These are phyloP conservation scores for Saturnispora diversa DNA, from an alignment of 805 yeast species.

Conservation along the genomic window DNA sequence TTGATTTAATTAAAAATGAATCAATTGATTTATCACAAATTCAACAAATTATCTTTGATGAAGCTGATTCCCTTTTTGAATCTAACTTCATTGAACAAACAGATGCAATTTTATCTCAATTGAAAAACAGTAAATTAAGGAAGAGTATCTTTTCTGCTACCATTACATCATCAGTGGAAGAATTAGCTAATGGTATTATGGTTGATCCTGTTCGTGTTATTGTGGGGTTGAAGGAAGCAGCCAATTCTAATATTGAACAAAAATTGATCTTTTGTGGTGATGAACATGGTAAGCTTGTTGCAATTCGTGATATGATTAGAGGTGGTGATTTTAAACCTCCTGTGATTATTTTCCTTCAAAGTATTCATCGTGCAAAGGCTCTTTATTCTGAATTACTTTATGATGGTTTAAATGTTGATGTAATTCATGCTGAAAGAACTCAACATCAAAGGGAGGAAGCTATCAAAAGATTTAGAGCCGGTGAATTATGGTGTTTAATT, in stretches of 20 bases:
- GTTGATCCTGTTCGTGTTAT: slow-evolving; percentile 75
- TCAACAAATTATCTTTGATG: slow-evolving; percentile 81
- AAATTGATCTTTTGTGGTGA: slow-evolving; percentile 78
- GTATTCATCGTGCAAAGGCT: slow-evolving; percentile 90
- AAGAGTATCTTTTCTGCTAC: slow-evolving; percentile 93
- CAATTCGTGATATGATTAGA: slow-evolving; percentile 80
- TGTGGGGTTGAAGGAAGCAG: slow-evolving; percentile 91
- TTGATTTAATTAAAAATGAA: slow-evolving; percentile 63
- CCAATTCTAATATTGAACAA: slow-evolving; percentile 76
- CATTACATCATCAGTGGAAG: slow-evolving; percentile 87
- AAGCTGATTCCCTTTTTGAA: slow-evolving; percentile 91
- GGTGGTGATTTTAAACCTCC: slow-evolving; percentile 89
- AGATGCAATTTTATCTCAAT: slow-evolving; percentile 65
- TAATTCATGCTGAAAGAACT: slow-evolving; percentile 90
- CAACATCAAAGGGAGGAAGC: slow-evolving; percentile 79
- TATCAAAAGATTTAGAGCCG: slow-evolving; percentile 75
- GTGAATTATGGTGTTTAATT: slow-evolving; percentile 92
- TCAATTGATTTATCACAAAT: slow-evolving; percentile 55
- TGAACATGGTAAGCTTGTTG: slow-evolving; percentile 92
- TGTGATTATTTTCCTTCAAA: slow-evolving; percentile 82
- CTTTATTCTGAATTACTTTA: slow-evolving; percentile 86
- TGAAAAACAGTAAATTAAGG: slow-evolving; percentile 43
- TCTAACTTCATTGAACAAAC: slow-evolving; percentile 83
- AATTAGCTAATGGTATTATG: slow-evolving; percentile 80
- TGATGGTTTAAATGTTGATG: slow-evolving; percentile 89